phyloP scores from a whole-genome alignment of 768 basidiomycete species.

The Collybia sordida region DNA sequence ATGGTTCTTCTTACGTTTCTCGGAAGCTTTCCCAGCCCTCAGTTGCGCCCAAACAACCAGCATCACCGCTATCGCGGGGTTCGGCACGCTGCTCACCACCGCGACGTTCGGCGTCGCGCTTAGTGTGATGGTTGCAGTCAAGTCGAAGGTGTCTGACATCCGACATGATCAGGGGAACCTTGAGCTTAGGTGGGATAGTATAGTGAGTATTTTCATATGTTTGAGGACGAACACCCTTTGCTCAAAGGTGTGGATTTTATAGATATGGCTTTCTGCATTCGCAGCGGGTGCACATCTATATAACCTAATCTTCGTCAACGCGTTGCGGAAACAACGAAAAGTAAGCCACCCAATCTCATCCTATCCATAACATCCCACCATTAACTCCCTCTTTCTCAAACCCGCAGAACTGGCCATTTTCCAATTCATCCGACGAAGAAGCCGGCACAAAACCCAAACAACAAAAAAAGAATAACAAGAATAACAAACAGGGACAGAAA shows the following conservation, averaged over 20 bases:
- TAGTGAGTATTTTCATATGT: conserved; percentile 5
- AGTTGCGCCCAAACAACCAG: not conserved
- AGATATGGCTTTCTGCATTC: conserved; percentile 14
- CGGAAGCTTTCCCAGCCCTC: too few species aligned
- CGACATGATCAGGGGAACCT: not conserved
- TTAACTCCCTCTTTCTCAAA: too few species aligned
- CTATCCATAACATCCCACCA: too few species aligned
- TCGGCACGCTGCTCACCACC: conserved; percentile 7
- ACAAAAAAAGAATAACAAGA: not conserved
- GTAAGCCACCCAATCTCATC: not conserved
- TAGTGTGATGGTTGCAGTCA: conserved; percentile 9
- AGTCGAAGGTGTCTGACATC: conserved; percentile 5
- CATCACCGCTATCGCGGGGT: conserved; percentile 5
- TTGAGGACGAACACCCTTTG: not conserved
- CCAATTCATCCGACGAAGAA: not conserved
- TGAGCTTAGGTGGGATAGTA: conserved; percentile 13
- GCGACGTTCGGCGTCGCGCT: conserved; percentile 11
- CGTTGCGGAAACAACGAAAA: conserved; percentile 1
- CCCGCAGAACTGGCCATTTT: too few species aligned
- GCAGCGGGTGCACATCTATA: conserved; percentile 8
- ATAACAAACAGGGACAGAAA: too few species aligned
- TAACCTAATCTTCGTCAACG: conserved; percentile 10
- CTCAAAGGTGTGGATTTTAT: not conserved
- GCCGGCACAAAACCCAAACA: not conserved
- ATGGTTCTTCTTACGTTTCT: too few species aligned